These are phyloP conservation scores for Aspergillus calidoustus DNA, from an alignment of 2,329 filamentous ascomycete species.

Conservation along the genomic window DNA sequence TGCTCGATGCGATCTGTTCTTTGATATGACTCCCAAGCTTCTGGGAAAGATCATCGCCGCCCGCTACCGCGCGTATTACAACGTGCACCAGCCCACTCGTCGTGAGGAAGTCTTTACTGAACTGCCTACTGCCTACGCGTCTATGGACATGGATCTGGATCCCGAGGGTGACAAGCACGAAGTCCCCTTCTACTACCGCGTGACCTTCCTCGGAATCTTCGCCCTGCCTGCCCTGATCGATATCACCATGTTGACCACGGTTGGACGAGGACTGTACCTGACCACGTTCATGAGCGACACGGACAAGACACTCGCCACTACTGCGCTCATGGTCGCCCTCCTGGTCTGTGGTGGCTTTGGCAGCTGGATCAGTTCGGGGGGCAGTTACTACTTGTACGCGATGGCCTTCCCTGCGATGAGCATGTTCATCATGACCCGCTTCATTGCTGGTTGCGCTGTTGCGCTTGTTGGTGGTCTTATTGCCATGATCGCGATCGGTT, in stretches of 20 bases:
- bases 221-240: constrained; percentile 66
- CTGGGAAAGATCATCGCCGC: constrained; percentile 50
- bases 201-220: constrained; percentile 65
- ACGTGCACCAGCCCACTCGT: constrained; percentile 36
- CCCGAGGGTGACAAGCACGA: constrained; percentile 46
- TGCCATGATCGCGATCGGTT: constrained; percentile 56
- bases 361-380: constrained; percentile 65
- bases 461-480: constrained; percentile 57
- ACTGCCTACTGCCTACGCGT: constrained; percentile 57
- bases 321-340: constrained; percentile 62
- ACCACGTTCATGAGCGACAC: constrained; percentile 58
- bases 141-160: constrained; percentile 56
- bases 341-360: constrained; percentile 64
- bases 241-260: constrained; percentile 61
- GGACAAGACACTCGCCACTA: constrained; percentile 56
- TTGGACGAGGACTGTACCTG: constrained; percentile 64
- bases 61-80: constrained; percentile 49
- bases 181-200: constrained; percentile 53
- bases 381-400: constrained; percentile 63
- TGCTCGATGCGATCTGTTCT: constrained; percentile 65
- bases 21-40: constrained; percentile 57
- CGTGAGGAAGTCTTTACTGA: constrained; percentile 34
- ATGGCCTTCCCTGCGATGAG: constrained; percentile 60
- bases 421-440: constrained; percentile 57
- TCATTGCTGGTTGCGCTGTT: constrained; percentile 54